Evolutionary conservation across 768 basidiomycete genomes (phyloP).

Genomic region (Austroboletus eburneus): DNA sequence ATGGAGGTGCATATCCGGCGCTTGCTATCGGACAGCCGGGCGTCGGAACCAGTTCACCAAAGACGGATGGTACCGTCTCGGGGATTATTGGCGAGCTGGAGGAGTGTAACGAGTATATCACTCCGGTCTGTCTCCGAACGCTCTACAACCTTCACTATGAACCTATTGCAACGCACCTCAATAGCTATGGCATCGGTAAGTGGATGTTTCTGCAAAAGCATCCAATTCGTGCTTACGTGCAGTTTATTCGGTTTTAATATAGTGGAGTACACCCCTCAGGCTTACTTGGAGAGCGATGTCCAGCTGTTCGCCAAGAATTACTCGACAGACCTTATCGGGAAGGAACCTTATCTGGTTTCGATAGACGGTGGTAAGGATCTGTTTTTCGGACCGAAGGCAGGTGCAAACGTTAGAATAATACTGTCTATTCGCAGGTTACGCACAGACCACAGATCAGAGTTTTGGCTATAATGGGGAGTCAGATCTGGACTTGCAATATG

Average conservation of each 20-base stretch:
- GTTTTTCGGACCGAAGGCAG: background rate
- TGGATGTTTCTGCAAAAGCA: background rate
- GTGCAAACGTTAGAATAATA: background rate
- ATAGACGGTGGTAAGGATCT: constrained; percentile 33
- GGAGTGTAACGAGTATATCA: constrained; percentile 27
- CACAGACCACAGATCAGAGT: constrained; percentile 18
- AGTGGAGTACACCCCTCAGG: constrained; percentile 35
- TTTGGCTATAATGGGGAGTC: constrained; percentile 28
- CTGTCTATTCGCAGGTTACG: constrained; percentile 14
- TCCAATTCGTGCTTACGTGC: background rate
- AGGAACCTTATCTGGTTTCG: constrained; percentile 27
- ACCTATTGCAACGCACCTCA: constrained; percentile 23
- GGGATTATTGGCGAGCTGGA: constrained; percentile 11
- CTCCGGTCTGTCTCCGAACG: constrained; percentile 26
- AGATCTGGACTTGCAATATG: constrained; percentile 30
- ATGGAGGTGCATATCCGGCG: background rate
- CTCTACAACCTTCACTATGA: constrained; percentile 25
- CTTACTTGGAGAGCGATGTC: constrained; percentile 29
- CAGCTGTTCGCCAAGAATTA: constrained; percentile 29
- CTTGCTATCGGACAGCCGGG: constrained; percentile 16
- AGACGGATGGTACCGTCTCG: constrained; percentile 12
- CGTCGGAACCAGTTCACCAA: constrained; percentile 7
- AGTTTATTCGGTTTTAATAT: background rate
- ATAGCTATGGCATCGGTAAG: constrained; percentile 34
- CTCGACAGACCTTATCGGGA: constrained; percentile 19